Evolutionary conservation across 164 flowering plant genomes (phyloP), one percentile per base, ranked within the genome.

Genomic region (Macadamia integrifolia): DNA sequence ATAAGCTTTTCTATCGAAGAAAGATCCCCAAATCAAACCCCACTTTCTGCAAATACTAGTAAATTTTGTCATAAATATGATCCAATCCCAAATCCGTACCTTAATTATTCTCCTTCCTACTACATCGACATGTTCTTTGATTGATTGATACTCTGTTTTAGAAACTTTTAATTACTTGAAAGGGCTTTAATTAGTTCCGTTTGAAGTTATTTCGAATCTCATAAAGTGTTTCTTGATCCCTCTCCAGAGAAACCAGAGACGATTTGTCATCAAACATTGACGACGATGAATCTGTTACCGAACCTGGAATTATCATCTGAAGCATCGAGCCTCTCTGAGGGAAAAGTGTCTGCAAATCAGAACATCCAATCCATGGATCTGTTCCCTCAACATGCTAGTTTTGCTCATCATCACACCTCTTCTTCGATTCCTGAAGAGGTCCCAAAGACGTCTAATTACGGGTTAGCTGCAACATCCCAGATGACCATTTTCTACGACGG

Each of bases 401-500:
- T 80, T 62, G 73, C 5, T 35, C 40, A 5, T 5, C 40, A 35
- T 35, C 40, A 48, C 18, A 28, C 72, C 42, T 40, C 72, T 4
- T 23, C 0, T 50, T 13, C 74, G 6, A 60, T 57, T 49, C 2
- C 53, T 13, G 76, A 78, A 46, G 72, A 70, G 28, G 64, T 23
- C 6, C 60, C 58, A 13, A 82, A 69, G 56, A 74, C 31, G 29
- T 30, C 59, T 58, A 77, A 76, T 62, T 70, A 70, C 31, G 74
- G 80, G 86, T 83, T 9, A 43, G 49, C 84, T 1, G 78, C 23
- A 65, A 48, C 67, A 9, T 63, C 92, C 18, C 87, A 76, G 49
- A 65, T 90, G 88, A 90, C 96, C 0, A 90, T 90, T 23, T 90
- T 90, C 31, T 90, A 85, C 61, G 83, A 30, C 3, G 94, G 94